Evolutionary conservation across 2,329 filamentous ascomycete species (phyloP), one percentile per base, ranked within the genome.

Genomic region (Penicillium oxalicum): DNA sequence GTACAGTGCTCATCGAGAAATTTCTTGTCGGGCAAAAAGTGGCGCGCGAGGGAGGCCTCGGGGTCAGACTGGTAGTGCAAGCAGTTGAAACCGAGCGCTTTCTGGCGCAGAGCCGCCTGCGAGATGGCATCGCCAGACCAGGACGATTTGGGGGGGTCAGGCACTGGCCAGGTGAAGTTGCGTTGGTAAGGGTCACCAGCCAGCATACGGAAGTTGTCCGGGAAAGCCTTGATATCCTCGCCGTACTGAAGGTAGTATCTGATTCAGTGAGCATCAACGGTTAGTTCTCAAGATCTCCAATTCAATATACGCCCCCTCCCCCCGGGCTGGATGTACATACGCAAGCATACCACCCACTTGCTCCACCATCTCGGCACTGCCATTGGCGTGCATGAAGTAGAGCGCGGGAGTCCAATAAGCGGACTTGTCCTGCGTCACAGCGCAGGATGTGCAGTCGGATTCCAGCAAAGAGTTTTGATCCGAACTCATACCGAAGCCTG

Each of bases 51-150:
- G 11, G 90, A 86, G 1, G 79, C 77, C 68, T 95, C 90, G 2
- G 86, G 74, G 13, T 60, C 60, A 25, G 70, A 74, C 29, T 60
- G 61, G 65, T 96, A 96, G 79, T 97, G 84, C 52, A 98, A 73
- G 71, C 93, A 97, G 77, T 97, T 97, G 80, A 95, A 95, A 3
- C 93, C 91, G 27, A 96, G 61, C 8, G 91, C 88, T 53, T 91
- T 89, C 74, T 95, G 86, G 44, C 73, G 74, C 34, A 96, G 79
- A 45, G 83, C 80, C 12, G 70, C 68, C 73, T 95, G 90, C 9
- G 84, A 86, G 61, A 80, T 78, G 51, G 84, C 80, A 4, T 82
- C 72, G 2, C 66, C 70, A 4, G 70, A 64, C 91, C 91, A 96
- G 25, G 70, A 55, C 9, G 87, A 89, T 70, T 89, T 88, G 25